A percentile compares a stretch with the other conserved stretches of the same genome.
Evolutionary conservation across 306 rosid species (phyloP).

Genomic region (Prinsepia uniflora): DNA sequence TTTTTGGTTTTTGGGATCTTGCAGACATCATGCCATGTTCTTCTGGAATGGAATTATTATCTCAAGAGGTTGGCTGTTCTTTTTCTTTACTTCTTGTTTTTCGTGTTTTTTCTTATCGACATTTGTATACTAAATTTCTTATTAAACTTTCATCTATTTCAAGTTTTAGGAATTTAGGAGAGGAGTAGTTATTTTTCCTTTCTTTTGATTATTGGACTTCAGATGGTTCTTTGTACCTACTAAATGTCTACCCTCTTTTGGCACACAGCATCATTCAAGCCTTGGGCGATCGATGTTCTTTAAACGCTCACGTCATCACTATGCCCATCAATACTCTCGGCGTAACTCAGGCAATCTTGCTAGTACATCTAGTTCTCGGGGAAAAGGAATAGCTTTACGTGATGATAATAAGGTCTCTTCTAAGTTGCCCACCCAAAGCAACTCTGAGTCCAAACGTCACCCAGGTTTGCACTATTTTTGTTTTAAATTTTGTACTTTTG

Average conservation of each 20-base stretch:
- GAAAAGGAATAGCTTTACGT: conserved; percentile 42
- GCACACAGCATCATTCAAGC: conserved; percentile 51
- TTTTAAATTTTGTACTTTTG: neutral
- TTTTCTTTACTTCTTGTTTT: conserved; percentile 1
- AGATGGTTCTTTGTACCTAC: conserved; percentile 49
- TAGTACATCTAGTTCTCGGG: conserved; percentile 59
- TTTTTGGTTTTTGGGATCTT: conserved; percentile 19
- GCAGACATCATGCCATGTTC: conserved; percentile 64
- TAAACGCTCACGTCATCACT: conserved; percentile 80
- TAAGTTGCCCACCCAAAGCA: conserved; percentile 57
- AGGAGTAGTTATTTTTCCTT: conserved; percentile 25
- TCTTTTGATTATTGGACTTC: conserved; percentile 48
- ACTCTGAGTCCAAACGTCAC: conserved; percentile 38
- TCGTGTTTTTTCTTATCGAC: neutral
- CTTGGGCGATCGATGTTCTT: conserved; percentile 65
- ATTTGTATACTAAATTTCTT: neutral
- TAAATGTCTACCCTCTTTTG: conserved; percentile 36
- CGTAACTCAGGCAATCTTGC: conserved; percentile 60
- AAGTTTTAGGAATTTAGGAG: conserved; percentile 10
- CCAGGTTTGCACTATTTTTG: conserved; percentile 37
- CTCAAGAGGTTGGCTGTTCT: conserved; percentile 70
- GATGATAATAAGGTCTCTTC: conserved; percentile 54
- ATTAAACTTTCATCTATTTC: conserved; percentile 9
- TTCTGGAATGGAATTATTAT: conserved; percentile 59
- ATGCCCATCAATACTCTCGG: conserved; percentile 79